Base-by-base conservation (phyloP, 1,284 basidiomycete genomes). In the Ustilago trichophora region DNA sequence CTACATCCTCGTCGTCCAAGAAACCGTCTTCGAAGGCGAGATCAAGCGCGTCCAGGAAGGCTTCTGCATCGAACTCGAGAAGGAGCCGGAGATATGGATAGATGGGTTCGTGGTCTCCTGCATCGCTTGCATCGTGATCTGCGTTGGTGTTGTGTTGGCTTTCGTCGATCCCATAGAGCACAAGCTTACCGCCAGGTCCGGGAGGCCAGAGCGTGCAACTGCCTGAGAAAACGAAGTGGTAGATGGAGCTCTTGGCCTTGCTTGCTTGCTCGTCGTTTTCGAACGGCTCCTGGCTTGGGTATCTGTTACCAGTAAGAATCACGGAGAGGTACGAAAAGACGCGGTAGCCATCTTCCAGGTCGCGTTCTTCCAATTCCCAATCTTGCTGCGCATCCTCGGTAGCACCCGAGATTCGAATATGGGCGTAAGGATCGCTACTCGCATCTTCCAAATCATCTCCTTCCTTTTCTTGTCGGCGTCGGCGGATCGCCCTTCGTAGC, bases 1-100 rank as follows among this genome's bases (percentile, higher is more conserved):
- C 42, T 8, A 47, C 59, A 21, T 73, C 86, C 43, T 89, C 86
- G 51, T 92, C 91, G 76, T 94, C 93, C 19, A 98, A 86, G 82
- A 91, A 95, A 1, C 89, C 83, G 75, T 97, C 93, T 82, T 99
- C 96, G 70, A 98, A 95, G 0, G 92, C 93, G 47, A 94, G 87
- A 81, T 99, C 96, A 66, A 98, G 85, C 1, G 91, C 89, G 78
- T 98, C 93, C 11, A 99, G 87, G 80, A 97, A 91, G 0, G 93
- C 91, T 82, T 98, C 96, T 4, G 95, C 87, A 80, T 98, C 94
- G 76, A 96, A 95, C 6, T 86, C 87, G 11, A 98, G 85, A 0
- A 98, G 84, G 9, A 92, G 85, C 8, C 90, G 88, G 16, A 91
- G 87, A 76, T 97, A 97, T 2, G 95, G 95, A 76, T 93, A 96